phyloP scores from a whole-genome alignment of 768 basidiomycete genomes.

The Tubosaeta sp. region DNA sequence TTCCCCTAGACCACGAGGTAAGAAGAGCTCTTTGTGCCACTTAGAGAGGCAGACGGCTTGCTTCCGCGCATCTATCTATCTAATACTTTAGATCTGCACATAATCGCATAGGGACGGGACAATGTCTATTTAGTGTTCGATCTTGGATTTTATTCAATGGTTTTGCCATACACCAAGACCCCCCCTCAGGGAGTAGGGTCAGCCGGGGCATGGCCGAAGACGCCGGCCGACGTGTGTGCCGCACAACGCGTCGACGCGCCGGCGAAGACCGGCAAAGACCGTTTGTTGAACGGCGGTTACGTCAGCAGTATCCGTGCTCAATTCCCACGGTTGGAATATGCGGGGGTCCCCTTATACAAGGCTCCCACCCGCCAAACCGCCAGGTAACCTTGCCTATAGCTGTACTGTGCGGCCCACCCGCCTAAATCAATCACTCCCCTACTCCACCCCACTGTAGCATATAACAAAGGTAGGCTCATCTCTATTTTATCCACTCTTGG shows the following conservation, averaged over 20 bases:
- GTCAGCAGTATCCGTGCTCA: conserved; percentile 34
- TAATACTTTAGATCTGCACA: conserved; percentile 11
- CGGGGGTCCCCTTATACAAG: conserved; percentile 31
- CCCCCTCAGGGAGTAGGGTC: conserved; percentile 14
- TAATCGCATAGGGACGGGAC: conserved; percentile 16
- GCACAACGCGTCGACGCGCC: conserved; percentile 18
- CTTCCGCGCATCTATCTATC: conserved; percentile 12
- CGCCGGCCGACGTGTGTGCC: conserved; percentile 17
- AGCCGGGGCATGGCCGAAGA: conserved; percentile 12
- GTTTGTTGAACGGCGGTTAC: conserved; percentile 33
- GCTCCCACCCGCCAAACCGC: conserved; percentile 37
- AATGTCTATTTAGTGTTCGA: conserved; percentile 7
- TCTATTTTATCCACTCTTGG: conserved; percentile 17
- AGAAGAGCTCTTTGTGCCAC: neutral
- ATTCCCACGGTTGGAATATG: conserved; percentile 33
- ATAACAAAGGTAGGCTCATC: conserved; percentile 27
- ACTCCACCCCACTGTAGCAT: conserved; percentile 23
- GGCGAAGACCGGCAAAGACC: conserved; percentile 19
- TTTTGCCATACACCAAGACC: conserved; percentile 6
- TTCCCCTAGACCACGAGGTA: conserved; percentile 3
- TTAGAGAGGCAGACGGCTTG: conserved; percentile 1
- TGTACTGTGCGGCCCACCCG: conserved; percentile 31
- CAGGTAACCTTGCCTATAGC: conserved; percentile 37
- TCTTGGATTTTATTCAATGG: neutral
- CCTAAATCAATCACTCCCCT: conserved; percentile 30